A percentile compares a stretch with the other conserved stretches of the same genome.
Evolutionary conservation across 352 stramenopile species (phyloP).

Genomic region (Phytopythium vexans): DNA sequence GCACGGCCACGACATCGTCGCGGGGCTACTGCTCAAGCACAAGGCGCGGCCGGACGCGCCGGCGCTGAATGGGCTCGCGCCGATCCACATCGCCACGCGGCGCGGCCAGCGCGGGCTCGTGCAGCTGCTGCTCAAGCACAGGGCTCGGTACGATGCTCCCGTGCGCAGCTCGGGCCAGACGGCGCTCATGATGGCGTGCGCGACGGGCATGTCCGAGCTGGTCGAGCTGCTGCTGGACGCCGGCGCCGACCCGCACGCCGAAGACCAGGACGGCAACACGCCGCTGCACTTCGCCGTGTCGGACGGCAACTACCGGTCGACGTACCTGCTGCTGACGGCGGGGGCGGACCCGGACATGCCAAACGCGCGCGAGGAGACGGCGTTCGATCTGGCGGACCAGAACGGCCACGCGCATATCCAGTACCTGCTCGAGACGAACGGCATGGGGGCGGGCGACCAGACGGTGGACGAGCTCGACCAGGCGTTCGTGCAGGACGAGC

Average conservation of each 20-base stretch:
- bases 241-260: slow-evolving; percentile 68
- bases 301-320: slow-evolving; percentile 72
- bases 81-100: slow-evolving; percentile 66
- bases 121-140: slow-evolving; percentile 33
- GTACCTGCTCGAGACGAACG: slow-evolving; percentile 79
- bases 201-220: slow-evolving; percentile 49
- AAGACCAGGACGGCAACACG: slow-evolving; percentile 80
- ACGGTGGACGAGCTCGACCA: slow-evolving; percentile 59
- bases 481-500: slow-evolving; percentile 56
- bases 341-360: slow-evolving; percentile 83
- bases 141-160: slow-evolving; percentile 46
- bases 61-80: slow-evolving; percentile 43
- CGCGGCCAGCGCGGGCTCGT: slow-evolving; percentile 45
- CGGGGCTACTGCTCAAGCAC: slow-evolving; percentile 59
- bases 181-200: slow-evolving; percentile 68
- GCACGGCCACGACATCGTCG: slow-evolving; percentile 49
- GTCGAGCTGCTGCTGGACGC: slow-evolving; percentile 71
- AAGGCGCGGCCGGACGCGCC: slow-evolving; percentile 40
- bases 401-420: slow-evolving; percentile 69
- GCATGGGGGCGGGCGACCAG: slow-evolving; percentile 50
- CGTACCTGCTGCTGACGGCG: slow-evolving; percentile 77
- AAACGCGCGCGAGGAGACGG: slow-evolving; percentile 73
- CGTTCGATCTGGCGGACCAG: slow-evolving; percentile 70
- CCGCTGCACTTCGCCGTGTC: slow-evolving; percentile 75
- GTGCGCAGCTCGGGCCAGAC: slow-evolving; percentile 45